Conservation (phyloP, 805 yeast species). For the Isabelozyma rhagii region DNA sequence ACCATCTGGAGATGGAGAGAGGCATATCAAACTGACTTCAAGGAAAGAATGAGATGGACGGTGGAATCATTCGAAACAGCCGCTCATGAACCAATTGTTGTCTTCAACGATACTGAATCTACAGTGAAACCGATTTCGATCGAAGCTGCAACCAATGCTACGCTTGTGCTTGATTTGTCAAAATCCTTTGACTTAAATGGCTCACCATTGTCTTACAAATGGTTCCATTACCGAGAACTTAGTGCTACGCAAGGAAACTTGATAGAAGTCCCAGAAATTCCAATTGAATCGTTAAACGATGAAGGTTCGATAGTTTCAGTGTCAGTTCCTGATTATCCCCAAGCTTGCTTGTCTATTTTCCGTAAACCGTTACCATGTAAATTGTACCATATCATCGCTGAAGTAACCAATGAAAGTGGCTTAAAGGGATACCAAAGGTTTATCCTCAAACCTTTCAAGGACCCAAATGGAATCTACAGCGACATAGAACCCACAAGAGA, state of each 20-base stretch:
- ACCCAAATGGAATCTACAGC: neutral
- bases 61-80: constrained; percentile 18
- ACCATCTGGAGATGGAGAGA: constrained; percentile 34
- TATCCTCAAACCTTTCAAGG: neutral
- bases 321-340: neutral
- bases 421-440: neutral
- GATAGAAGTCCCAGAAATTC: constrained; percentile 9
- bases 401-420: neutral
- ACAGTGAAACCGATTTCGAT: constrained; percentile 14
- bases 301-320: neutral
- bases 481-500: neutral
- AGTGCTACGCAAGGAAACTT: constrained; percentile 16
- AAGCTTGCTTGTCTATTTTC: neutral
- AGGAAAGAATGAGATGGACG: constrained; percentile 29
- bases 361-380: neutral
- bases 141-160: constrained; percentile 8
- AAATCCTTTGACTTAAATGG: constrained; percentile 19
- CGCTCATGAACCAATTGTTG: constrained; percentile 20
- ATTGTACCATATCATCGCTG: neutral
- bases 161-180: constrained; percentile 16
- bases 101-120: constrained; percentile 13
- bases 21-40: constrained; percentile 25
- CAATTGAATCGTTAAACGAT: neutral
- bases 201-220: constrained; percentile 11
- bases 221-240: constrained; percentile 23